Evolutionary conservation across 306 rosid genomes (phyloP), one percentile per base, ranked within the genome.

Genomic region (Lotus japonicus): DNA sequence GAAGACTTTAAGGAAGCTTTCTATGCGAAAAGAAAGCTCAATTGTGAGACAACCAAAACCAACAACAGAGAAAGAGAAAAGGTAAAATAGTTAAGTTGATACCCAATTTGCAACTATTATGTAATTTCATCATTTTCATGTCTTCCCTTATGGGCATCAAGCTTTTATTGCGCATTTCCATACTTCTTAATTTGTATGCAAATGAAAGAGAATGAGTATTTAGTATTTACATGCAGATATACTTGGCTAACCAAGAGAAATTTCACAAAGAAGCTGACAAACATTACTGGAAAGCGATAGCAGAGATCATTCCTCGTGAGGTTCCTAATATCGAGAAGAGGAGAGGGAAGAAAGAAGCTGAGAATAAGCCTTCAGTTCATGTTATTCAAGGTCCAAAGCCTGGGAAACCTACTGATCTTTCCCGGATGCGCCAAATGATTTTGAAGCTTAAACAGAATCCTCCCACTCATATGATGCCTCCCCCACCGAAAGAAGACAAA

Each of bases 241-340:
- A 81, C 83, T 74, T 84, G 75, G 82, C 72, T 11, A 88, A 82
- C 77, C 98, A 94, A 87, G 97, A 94, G 72, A 90, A 81, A 60
- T 94, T 94, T 80, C 97, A 94, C 92, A 90, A 88, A 82, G 98
- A 94, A 88, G 96, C 95, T 68, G 82, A 88, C 86, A 71, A 84
- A 56, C 91, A 94, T 82, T 90, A 76, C 79, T 90, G 97, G 98
- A 94, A 90, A 82, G 91, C 98, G 63, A 94, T 90, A 76, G 87
- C 96, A 3, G 97, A 94, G 74, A 53, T 94, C 46, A 90, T 94
- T 74, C 97, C 98, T 9, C 87, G 90, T 0, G 96, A 94, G 86
- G 96, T 94, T 28, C 89, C 97, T 6, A 88, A 84, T 60, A 80
- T 94, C n/a, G 98, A 94, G 82, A 94, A 84, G 88, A 88, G 84